Percentiles rank a stretch among this genome's conserved stretches.
Conservation (phyloP, 352 stramenopile genomes). For the Pythium periplocum region DNA sequence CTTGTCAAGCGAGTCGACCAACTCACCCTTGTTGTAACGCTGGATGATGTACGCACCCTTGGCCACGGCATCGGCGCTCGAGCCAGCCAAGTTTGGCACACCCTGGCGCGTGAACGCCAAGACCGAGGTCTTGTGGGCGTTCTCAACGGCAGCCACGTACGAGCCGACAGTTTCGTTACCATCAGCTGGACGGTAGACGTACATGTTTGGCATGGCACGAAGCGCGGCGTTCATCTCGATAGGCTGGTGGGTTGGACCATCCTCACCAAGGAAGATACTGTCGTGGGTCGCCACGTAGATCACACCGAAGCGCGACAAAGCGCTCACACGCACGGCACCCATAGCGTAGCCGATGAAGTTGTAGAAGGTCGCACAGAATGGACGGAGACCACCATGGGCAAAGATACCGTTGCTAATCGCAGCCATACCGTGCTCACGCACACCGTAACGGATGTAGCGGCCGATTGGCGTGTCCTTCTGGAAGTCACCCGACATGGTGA, state of each 20-base stretch:
- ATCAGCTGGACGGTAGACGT: constrained; percentile 96
- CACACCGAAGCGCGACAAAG: constrained; percentile 93
- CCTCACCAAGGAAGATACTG: constrained; percentile 99
- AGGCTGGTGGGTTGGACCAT: constrained; percentile 99
- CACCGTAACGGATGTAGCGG: constrained; percentile 97
- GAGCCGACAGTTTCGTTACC: constrained; percentile 97
- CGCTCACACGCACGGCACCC: constrained; percentile 92
- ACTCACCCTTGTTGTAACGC: constrained; percentile 71
- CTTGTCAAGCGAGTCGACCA: constrained; percentile 62
- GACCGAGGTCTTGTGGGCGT: constrained; percentile 88
- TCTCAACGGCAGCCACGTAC: constrained; percentile 90
- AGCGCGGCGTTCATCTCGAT: constrained; percentile 97
- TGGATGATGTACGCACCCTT: constrained; percentile 88
- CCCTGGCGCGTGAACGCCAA: constrained; percentile 91
- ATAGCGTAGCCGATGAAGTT: constrained; percentile 99
- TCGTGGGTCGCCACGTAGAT: constrained; percentile 99
- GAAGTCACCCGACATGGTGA: constrained; percentile 96
- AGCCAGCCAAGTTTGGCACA: constrained; percentile 89
- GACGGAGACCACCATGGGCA: constrained; percentile 94
- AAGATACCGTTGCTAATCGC: constrained; percentile 98
- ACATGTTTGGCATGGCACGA: constrained; percentile 97
- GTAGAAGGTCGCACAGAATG: constrained; percentile 99
- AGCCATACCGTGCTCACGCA: constrained; percentile 98
- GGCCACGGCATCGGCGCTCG: constrained; percentile 84
- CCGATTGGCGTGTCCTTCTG: constrained; percentile 95